Conservation (phyloP, 192 early-diverging fungal species). For the Umbelopsis sp. region DNA sequence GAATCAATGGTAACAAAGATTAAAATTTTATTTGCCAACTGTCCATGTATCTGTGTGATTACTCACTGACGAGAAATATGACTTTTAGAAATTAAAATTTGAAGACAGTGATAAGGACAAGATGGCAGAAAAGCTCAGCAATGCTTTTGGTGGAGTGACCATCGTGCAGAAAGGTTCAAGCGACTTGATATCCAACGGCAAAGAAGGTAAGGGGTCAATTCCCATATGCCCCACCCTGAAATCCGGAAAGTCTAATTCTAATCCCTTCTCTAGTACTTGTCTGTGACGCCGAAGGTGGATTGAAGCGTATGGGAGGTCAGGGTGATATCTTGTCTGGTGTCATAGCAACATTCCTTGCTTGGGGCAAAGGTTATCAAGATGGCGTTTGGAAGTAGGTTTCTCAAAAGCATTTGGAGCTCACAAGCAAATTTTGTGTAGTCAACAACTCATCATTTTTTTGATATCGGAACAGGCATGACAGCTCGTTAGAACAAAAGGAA, state of each 20-base stretch:
- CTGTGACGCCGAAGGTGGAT: slow-evolving; percentile 68
- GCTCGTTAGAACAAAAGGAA: slow-evolving; percentile 36
- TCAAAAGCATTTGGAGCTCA: slow-evolving; percentile 5
- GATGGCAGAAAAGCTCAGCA: slow-evolving; percentile 53
- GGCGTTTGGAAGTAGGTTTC: slow-evolving; percentile 57
- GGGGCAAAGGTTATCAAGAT: slow-evolving; percentile 72
- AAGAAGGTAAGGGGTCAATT: slow-evolving; percentile 43
- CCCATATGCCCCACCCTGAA: neutral
- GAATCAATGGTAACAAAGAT: slow-evolving; percentile 49
- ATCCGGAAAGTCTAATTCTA: slow-evolving; percentile 15
- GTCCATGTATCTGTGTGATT: neutral
- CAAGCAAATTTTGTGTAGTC: neutral
- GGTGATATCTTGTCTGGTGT: slow-evolving; percentile 91
- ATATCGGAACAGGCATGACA: slow-evolving; percentile 31
- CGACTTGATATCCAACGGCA: slow-evolving; percentile 81
- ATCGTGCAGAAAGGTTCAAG: slow-evolving; percentile 77
- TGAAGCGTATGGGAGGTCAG: slow-evolving; percentile 93
- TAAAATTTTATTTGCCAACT: neutral
- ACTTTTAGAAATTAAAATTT: slow-evolving; percentile 24
- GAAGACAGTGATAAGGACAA: slow-evolving; percentile 38
- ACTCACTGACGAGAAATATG: neutral
- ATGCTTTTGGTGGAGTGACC: slow-evolving; percentile 76
- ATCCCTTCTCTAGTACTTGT: slow-evolving; percentile 46
- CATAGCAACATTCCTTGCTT: slow-evolving; percentile 84
- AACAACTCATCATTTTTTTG: neutral